Evolutionary conservation across 495 filamentous ascomycete genomes (phyloP).

Genomic region (Podospora australis): DNA sequence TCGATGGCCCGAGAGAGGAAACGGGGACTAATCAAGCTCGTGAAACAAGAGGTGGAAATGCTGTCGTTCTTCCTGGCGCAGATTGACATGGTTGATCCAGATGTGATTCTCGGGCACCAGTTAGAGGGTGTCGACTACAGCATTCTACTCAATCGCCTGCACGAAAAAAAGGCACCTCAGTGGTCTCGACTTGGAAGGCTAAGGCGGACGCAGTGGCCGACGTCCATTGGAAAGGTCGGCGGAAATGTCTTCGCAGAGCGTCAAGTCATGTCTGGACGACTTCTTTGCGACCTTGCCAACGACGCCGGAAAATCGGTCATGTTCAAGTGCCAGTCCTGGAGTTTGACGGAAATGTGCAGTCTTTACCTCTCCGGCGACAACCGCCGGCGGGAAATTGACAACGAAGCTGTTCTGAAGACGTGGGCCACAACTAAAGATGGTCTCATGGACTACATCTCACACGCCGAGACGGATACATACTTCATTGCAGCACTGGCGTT

Average conservation of each 20-base stretch:
- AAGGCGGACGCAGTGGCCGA: constrained; percentile 78
- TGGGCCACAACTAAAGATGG: constrained; percentile 82
- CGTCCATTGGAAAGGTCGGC: constrained; percentile 74
- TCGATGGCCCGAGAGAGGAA: constrained; percentile 53
- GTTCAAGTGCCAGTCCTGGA: constrained; percentile 97
- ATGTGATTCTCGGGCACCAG: constrained; percentile 92
- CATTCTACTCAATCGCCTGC: constrained; percentile 77
- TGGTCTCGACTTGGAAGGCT: constrained; percentile 91
- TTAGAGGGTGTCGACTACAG: constrained; percentile 95
- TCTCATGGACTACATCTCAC: constrained; percentile 84
- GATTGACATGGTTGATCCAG: constrained; percentile 80
- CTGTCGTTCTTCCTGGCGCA: constrained; percentile 83
- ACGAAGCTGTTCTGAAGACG: constrained; percentile 76
- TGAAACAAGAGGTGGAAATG: constrained; percentile 74
- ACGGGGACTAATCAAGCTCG: constrained; percentile 66
- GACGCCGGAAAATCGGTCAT: constrained; percentile 96
- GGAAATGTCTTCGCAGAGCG: constrained; percentile 89
- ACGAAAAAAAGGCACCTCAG: constrained; percentile 81
- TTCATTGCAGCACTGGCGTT: constrained; percentile 88
- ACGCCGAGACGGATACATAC: constrained; percentile 91
- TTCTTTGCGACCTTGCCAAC: constrained; percentile 91
- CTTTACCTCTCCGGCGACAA: constrained; percentile 68
- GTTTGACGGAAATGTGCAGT: constrained; percentile 91
- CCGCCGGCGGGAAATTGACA: constrained; percentile 74
- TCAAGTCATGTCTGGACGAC: constrained; percentile 78